Conservation (phyloP, 1,284 basidiomycete species). For the Irpex sp. region DNA sequence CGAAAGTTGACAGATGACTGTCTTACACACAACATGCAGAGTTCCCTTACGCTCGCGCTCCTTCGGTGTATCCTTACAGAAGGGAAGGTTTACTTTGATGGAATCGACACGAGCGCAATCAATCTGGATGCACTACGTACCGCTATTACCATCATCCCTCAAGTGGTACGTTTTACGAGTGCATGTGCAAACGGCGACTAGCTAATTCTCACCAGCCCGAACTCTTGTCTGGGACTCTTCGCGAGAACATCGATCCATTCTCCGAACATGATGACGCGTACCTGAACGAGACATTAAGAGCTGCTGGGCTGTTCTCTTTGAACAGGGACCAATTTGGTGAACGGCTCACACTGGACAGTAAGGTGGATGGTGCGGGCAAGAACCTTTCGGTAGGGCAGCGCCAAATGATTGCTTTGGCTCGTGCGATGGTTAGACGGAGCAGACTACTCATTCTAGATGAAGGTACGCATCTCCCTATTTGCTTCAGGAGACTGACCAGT, state of each 20-base stretch:
- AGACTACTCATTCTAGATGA: conserved; percentile 32
- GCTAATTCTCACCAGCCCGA: conserved; percentile 33
- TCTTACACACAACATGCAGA: conserved; percentile 23
- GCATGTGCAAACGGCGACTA: conserved; percentile 23
- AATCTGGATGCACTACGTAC: conserved; percentile 56
- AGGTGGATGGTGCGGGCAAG: conserved; percentile 30
- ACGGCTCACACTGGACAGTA: conserved; percentile 29
- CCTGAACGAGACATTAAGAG: conserved; percentile 26
- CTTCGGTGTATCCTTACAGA: conserved; percentile 46
- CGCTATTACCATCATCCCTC: conserved; percentile 46
- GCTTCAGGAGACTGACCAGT: not conserved
- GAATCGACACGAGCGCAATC: conserved; percentile 32
- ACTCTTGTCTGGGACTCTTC: conserved; percentile 29
- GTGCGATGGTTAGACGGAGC: conserved; percentile 28
- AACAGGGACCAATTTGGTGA: conserved; percentile 21
- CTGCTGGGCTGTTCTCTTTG: conserved; percentile 26
- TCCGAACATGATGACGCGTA: conserved; percentile 45
- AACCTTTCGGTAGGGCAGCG: conserved; percentile 46
- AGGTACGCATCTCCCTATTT: conserved; percentile 13
- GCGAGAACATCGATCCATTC: conserved; percentile 42
- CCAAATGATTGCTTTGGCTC: conserved; percentile 42
- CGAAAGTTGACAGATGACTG: not conserved
- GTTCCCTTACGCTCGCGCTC: conserved; percentile 40
- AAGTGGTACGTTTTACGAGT: conserved; percentile 22
- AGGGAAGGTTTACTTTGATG: conserved; percentile 40